phyloP scores from a whole-genome alignment of 495 filamentous ascomycete genomes.

The Podospora fimiseda region DNA sequence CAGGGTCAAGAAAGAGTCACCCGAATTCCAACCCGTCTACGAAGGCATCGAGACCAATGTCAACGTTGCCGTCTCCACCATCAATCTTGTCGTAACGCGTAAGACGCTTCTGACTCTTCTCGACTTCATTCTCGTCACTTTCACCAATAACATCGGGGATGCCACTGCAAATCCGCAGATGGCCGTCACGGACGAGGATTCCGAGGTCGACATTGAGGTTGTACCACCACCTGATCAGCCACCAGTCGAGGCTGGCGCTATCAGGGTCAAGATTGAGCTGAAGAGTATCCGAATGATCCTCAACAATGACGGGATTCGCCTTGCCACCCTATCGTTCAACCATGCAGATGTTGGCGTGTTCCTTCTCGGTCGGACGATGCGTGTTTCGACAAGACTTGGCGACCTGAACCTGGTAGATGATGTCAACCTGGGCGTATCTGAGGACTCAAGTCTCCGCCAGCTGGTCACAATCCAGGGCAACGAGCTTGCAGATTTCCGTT shows the following conservation, averaged over 20 bases:
- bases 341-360: slow-evolving; percentile 88
- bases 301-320: slow-evolving; percentile 95
- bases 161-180: slow-evolving; percentile 26
- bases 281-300: slow-evolving; percentile 90
- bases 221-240: slow-evolving; percentile 25
- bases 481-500: slow-evolving; percentile 94
- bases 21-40: slow-evolving; percentile 84
- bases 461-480: slow-evolving; percentile 91
- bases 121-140: slow-evolving; percentile 93
- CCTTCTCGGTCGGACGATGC: slow-evolving; percentile 75
- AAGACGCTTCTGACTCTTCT: slow-evolving; percentile 90
- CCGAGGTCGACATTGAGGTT: slow-evolving; percentile 31
- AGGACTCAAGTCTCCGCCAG: slow-evolving; percentile 73
- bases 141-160: slow-evolving; percentile 58
- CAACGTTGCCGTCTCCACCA: slow-evolving; percentile 86
- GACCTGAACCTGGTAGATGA: slow-evolving; percentile 87
- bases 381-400: slow-evolving; percentile 77
- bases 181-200: slow-evolving; percentile 32
- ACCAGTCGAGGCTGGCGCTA: slow-evolving; percentile 34
- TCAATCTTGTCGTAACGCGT: slow-evolving; percentile 89
- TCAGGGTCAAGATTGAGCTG: slow-evolving; percentile 79
- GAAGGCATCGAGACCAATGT: slow-evolving; percentile 91
- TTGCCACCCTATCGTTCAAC: slow-evolving; percentile 87
- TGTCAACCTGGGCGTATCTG: slow-evolving; percentile 82
- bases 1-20: slow-evolving; percentile 83